Conservation (phyloP, 2,329 filamentous ascomycete genomes). For the Alternaria alternata region DNA sequence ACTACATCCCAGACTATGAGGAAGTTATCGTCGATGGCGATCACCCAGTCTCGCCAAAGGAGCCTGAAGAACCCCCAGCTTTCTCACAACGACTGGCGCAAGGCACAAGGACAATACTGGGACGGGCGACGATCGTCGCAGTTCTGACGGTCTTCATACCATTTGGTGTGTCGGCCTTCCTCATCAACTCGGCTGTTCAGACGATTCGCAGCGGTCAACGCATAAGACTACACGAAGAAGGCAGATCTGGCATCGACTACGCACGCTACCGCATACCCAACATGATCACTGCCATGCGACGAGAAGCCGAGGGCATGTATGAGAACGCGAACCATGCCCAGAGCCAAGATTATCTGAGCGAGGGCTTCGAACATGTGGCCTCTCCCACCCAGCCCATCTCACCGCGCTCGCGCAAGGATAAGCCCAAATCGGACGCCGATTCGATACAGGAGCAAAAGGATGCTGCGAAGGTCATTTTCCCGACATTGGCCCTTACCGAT, state of each 20-base stretch:
- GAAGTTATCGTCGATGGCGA: constrained; percentile 76
- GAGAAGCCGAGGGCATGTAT: constrained; percentile 78
- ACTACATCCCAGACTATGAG: constrained; percentile 77
- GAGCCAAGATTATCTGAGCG: constrained; percentile 73
- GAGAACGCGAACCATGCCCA: constrained; percentile 75
- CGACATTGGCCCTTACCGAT: constrained; percentile 78
- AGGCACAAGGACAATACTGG: constrained; percentile 53
- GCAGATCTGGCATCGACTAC: constrained; percentile 71
- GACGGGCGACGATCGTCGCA: constrained; percentile 68
- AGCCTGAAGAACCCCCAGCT: constrained; percentile 42
- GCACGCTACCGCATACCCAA: constrained; percentile 78
- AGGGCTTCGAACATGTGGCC: constrained; percentile 57
- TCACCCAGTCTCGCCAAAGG: constrained; percentile 65
- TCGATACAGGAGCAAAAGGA: constrained; percentile 41
- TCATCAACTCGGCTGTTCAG: constrained; percentile 80
- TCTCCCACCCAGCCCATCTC: constrained; percentile 34
- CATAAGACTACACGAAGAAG: constrained; percentile 77
- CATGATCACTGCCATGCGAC: constrained; percentile 73
- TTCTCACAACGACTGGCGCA: constrained; percentile 49
- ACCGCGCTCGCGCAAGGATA: constrained; percentile 20
- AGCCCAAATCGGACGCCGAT: constrained; percentile 29
- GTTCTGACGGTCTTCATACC: constrained; percentile 76
- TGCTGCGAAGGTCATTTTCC: constrained; percentile 59
- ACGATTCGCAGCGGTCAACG: constrained; percentile 76
- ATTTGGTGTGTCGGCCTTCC: constrained; percentile 73